Conservation (phyloP, 148 eudicot genomes). For the Hydrangea macrophylla region DNA sequence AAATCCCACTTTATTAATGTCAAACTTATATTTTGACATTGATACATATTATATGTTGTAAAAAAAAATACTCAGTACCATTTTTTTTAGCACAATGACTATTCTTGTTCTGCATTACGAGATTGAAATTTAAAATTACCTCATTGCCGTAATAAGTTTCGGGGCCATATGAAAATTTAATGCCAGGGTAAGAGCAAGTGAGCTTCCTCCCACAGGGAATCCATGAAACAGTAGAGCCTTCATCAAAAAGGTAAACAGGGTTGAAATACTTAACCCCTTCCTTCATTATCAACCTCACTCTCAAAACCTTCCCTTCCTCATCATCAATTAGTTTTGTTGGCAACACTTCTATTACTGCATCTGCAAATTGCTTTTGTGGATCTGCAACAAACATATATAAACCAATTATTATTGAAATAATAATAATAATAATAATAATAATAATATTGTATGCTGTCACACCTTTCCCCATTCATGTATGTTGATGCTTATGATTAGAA, state of each 20-base stretch:
- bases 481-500: no score
- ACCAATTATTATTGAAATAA: no score
- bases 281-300: slow-evolving; percentile 90
- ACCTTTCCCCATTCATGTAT: no score
- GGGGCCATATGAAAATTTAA: slow-evolving; percentile 88
- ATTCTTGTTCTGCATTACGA: no score
- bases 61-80: no score
- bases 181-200: slow-evolving; percentile 98
- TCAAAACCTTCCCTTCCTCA: slow-evolving; percentile 86
- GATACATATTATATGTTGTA: no score
- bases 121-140: slow-evolving; percentile 16
- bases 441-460: no score
- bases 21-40: no score
- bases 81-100: no score
- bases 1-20: no score
- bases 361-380: slow-evolving; percentile 94
- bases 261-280: slow-evolving; percentile 83
- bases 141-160: slow-evolving; percentile 81
- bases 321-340: slow-evolving; percentile 91
- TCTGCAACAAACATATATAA: no score
- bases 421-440: no score
- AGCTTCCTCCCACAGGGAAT: slow-evolving; percentile 95
- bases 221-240: slow-evolving; percentile 92
- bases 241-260: slow-evolving; percentile 96
- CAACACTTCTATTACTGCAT: slow-evolving; percentile 91